phyloP scores from a whole-genome alignment of 192 early-diverging fungal genomes.

The Coemansia sp. region DNA sequence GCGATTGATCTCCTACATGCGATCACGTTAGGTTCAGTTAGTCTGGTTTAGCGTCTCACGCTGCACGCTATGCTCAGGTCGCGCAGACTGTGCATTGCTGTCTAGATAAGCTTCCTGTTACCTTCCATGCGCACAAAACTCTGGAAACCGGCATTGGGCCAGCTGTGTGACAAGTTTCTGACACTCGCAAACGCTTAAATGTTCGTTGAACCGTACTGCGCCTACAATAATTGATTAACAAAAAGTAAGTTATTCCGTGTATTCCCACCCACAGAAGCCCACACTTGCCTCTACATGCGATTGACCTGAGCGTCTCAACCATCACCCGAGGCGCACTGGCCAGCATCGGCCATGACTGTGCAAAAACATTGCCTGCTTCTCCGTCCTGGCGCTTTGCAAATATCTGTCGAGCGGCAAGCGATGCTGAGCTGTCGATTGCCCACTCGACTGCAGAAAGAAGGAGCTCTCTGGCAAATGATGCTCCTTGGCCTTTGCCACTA shows the following conservation, averaged over 20 bases:
- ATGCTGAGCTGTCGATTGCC: not conserved
- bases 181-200: constrained; percentile 20
- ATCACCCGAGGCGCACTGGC: constrained; percentile 20
- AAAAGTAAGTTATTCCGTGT: not conserved
- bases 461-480: constrained; percentile 25
- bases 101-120: not conserved
- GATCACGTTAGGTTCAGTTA: not conserved
- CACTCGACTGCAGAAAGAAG: constrained; percentile 21
- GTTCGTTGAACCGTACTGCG: constrained; percentile 46
- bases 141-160: constrained; percentile 33
- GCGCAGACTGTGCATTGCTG: no score
- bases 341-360: constrained; percentile 32
- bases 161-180: constrained; percentile 21
- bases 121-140: constrained; percentile 50
- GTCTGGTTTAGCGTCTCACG: no score
- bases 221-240: constrained; percentile 13
- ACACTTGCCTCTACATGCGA: constrained; percentile 27
- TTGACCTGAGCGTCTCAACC: constrained; percentile 32
- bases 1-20: constrained; percentile 10
- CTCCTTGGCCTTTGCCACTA: not conserved
- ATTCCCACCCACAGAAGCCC: not conserved
- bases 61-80: no score
- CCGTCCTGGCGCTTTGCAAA: not conserved
- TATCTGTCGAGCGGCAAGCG: not conserved
- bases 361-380: not conserved